A percentile compares a stretch with the other conserved stretches of the same genome.
Conservation (phyloP, 139 green algal species). For the Chlamydomonas sp. region DNA sequence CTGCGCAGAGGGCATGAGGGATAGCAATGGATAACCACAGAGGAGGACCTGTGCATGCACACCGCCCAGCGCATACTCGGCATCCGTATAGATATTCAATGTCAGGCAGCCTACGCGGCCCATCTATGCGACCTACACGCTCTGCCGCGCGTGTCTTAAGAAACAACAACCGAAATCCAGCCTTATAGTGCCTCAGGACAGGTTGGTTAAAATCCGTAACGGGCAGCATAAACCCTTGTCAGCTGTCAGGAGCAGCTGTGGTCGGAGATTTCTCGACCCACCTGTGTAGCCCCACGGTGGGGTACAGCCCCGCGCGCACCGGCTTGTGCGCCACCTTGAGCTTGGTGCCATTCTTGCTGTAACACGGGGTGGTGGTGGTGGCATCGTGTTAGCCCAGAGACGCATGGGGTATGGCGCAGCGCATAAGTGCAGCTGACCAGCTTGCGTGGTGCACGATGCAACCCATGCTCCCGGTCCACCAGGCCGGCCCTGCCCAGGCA, state of each 20-base stretch:
- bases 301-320: slow-evolving; percentile 73
- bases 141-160: too few relatives aligned
- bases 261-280: background rate
- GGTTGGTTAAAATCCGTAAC: too few relatives aligned
- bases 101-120: background rate
- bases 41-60: background rate
- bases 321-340: slow-evolving; percentile 78
- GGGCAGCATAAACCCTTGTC: background rate
- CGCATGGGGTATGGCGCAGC: too few relatives aligned
- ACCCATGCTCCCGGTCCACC: too few relatives aligned
- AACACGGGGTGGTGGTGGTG: background rate
- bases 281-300: slow-evolving; percentile 91
- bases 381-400: background rate
- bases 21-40: background rate
- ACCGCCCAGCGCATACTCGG: background rate
- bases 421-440: too few relatives aligned
- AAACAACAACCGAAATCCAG: too few relatives aligned
- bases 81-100: background rate
- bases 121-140: background rate
- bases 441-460: too few relatives aligned
- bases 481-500: too few relatives aligned
- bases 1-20: slow-evolving; percentile 35
- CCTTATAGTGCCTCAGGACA: too few relatives aligned
- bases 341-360: slow-evolving; percentile 86
- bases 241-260: too few relatives aligned